Base-by-base conservation (phyloP, 2,329 filamentous ascomycete genomes). In the Penicillium frequentans region DNA sequence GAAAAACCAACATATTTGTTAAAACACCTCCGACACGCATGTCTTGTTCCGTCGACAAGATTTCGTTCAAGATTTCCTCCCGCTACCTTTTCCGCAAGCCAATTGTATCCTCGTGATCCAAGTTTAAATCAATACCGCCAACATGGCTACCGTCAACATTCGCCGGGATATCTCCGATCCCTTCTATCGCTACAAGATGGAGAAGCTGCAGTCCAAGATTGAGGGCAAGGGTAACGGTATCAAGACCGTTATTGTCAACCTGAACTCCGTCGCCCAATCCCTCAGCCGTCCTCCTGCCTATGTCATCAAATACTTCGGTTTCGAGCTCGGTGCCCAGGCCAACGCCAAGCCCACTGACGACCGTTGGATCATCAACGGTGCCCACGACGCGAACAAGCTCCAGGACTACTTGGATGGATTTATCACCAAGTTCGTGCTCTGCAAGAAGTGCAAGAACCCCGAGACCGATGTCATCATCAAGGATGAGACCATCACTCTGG, bases 181-280 rank as follows among this genome's bases (percentile, higher is more conserved):
- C 81, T 99, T 97, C 87, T 99, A 99, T 83, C 95, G 95, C 79
- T 99, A 99, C 88, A 99, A 99, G 87, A 99, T 99, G 95, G 95
- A 98, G 83, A 89, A 88, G 70, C 83, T 99, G 75, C 91, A 96
- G 84, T 96, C 95, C 78, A 99, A 99, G 85, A 96, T 99, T 71
- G 95, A 99, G 82, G 95, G 95, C 81, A 99, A 99, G 81, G 95
- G 95, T 68, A 99, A 99, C 82, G 95, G 95, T 75, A 99, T 99
- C 87, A 99, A 99, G 84, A 99, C 84, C 70, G 95, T 99, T 73
- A 89, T 99, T 69, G 91, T 96, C 85, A 99, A 99, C 80, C 81
- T 99, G 74, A 91, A 88, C 84, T 96, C 90, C 74, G 92, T 99
- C 68, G 93, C 93, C 70, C 84, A 90, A 72, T 96, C 93, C 62